phyloP scores from a whole-genome alignment of 164 flowering plant genomes.

The Kingdonia uniflora region DNA sequence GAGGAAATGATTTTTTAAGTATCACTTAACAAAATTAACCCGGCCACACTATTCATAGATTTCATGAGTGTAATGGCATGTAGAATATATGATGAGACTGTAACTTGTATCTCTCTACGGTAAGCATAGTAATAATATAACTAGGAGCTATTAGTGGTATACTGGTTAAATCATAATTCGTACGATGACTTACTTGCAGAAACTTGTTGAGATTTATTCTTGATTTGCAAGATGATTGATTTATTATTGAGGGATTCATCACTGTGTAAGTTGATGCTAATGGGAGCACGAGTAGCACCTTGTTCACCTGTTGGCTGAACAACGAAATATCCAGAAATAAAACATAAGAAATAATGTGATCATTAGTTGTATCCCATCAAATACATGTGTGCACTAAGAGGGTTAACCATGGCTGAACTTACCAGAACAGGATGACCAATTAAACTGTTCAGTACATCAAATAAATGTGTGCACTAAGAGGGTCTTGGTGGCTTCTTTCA shows the following conservation, averaged over 20 bases:
- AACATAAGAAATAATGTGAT: not conserved
- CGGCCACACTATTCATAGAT: not conserved
- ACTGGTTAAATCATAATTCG: too few relatives aligned
- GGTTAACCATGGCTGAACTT: conserved; percentile 15
- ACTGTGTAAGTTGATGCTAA: conserved; percentile 58
- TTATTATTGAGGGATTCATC: conserved; percentile 75
- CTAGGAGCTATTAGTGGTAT: too few relatives aligned
- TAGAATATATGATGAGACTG: not conserved
- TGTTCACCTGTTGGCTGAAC: conserved; percentile 97
- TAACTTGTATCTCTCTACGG: not conserved
- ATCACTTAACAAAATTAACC: too few relatives aligned
- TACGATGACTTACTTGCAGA: conserved; percentile 73
- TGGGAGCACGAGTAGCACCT: conserved; percentile 98
- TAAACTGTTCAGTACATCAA: conserved; percentile 85
- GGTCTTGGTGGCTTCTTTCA: too few relatives aligned
- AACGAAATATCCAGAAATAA: not conserved
- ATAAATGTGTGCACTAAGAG: too few relatives aligned
- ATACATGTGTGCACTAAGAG: too few relatives aligned
- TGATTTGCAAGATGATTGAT: conserved; percentile 72
- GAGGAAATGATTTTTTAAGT: conserved; percentile 3
- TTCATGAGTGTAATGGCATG: not conserved
- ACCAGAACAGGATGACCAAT: conserved; percentile 97
- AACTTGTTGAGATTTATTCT: conserved; percentile 86
- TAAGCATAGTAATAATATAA: not conserved
- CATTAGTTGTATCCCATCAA: too few relatives aligned